Conservation (phyloP, 257 asterid genomes). For the Solanum chmielewskii region DNA sequence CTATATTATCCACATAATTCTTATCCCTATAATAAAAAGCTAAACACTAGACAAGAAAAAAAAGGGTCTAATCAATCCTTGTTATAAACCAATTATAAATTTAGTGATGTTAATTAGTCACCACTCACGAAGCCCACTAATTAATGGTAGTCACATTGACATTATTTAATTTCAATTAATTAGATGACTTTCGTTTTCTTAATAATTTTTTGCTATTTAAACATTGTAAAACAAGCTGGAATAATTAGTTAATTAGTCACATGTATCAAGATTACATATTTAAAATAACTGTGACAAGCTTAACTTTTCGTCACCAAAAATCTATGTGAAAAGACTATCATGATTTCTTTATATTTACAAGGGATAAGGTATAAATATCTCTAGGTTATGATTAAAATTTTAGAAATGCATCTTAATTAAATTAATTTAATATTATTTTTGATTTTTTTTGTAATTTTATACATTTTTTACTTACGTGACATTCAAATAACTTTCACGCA, state of each 20-base stretch:
- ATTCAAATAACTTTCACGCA: too few species aligned
- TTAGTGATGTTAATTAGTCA: background rate
- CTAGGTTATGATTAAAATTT: too few species aligned
- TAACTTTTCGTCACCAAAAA: background rate
- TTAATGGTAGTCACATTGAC: background rate
- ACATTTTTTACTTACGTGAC: too few species aligned
- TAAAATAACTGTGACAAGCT: background rate
- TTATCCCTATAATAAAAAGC: background rate
- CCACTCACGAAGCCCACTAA: background rate
- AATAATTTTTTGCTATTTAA: background rate
- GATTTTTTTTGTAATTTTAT: too few species aligned
- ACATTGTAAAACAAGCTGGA: background rate
- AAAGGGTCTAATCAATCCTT: background rate
- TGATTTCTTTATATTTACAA: background rate
- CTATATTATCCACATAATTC: background rate
- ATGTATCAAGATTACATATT: background rate
- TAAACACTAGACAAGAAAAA: background rate
- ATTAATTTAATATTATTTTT: too few species aligned
- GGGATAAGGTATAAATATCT: too few species aligned
- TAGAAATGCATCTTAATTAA: too few species aligned
- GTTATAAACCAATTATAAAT: background rate
- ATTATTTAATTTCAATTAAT: background rate
- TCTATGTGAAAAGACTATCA: background rate
- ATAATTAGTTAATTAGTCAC: background rate
- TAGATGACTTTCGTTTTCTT: background rate